A percentile compares a stretch with the other conserved stretches of the same genome.
These are phyloP conservation scores for Vitis riparia DNA, from an alignment of 164 flowering plant genomes.

Conservation along the genomic window DNA sequence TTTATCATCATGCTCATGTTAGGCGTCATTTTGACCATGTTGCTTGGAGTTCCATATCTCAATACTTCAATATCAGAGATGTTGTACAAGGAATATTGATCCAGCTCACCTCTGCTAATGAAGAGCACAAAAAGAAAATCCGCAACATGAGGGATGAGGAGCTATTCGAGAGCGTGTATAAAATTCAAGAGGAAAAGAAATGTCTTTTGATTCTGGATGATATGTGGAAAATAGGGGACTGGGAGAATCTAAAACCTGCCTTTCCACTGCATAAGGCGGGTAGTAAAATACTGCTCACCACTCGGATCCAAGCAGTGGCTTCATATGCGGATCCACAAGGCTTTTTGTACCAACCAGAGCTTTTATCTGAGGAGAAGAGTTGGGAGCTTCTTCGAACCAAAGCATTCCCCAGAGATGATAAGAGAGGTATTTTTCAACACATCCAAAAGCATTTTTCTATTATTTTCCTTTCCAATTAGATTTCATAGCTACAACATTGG, in stretches of 20 bases:
- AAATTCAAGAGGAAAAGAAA: slow-evolving; percentile 8
- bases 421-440: no score
- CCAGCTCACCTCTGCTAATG: slow-evolving; percentile 1
- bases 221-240: slow-evolving; percentile 24
- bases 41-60: slow-evolving; percentile 27
- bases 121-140: slow-evolving; percentile 3
- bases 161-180: slow-evolving; percentile 1
- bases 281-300: slow-evolving; percentile 30
- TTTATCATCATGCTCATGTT: slow-evolving; percentile 4
- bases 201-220: slow-evolving; percentile 47
- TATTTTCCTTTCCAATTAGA: no score
- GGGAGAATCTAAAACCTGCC: slow-evolving; percentile 22
- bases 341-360: neutral
- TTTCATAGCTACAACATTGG: no score
- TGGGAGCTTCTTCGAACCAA: slow-evolving; percentile 19
- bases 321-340: slow-evolving; percentile 11
- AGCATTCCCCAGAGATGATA: no score
- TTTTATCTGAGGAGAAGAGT: slow-evolving; percentile 16
- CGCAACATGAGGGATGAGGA: neutral
- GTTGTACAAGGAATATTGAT: slow-evolving; percentile 10
- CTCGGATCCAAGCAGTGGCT: slow-evolving; percentile 27
- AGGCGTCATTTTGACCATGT: slow-evolving; percentile 7
- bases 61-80: slow-evolving; percentile 4
- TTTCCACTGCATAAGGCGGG: slow-evolving; percentile 10
- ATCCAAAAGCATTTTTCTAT: no score